Evolutionary conservation across 2,329 filamentous ascomycete species (phyloP).

Genomic region (Stenocarpella maydis): DNA sequence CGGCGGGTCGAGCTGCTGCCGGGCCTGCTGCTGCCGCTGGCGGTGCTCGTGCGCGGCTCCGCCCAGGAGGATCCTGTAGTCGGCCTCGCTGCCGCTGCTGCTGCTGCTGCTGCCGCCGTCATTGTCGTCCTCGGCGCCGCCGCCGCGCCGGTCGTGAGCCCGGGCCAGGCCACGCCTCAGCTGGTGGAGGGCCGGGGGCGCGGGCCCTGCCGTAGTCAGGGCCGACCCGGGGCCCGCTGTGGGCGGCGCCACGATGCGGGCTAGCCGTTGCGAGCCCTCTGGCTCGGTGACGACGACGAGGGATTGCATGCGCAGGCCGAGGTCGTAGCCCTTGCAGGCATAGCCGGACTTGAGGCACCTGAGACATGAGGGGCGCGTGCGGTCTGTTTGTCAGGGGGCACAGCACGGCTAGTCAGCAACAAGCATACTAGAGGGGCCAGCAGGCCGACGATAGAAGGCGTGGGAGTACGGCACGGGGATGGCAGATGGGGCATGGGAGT

Average conservation of each 20-base stretch:
- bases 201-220: not conserved
- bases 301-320: constrained; percentile 41
- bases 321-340: constrained; percentile 40
- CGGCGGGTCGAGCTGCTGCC: constrained; percentile 9
- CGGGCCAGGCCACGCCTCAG: not conserved
- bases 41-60: not conserved
- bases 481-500: too few relatives aligned
- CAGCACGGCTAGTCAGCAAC: constrained; percentile 11
- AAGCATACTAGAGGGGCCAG: not conserved
- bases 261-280: constrained; percentile 38
- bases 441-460: not conserved
- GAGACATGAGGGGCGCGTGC: constrained; percentile 38
- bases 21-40: constrained; percentile 10
- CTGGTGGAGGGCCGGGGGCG: not conserved
- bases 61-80: constrained; percentile 2
- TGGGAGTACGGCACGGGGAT: too few relatives aligned
- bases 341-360: constrained; percentile 40
- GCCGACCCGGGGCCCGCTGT: not conserved
- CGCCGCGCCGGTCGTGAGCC: constrained; percentile 2
- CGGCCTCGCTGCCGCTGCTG: not conserved
- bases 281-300: constrained; percentile 39
- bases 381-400: constrained; percentile 33
- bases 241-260: constrained; percentile 33
- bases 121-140: not conserved
- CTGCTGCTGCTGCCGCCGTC: too few relatives aligned